phyloP scores from a whole-genome alignment of 148 eudicot species.

The Cornus florida region DNA sequence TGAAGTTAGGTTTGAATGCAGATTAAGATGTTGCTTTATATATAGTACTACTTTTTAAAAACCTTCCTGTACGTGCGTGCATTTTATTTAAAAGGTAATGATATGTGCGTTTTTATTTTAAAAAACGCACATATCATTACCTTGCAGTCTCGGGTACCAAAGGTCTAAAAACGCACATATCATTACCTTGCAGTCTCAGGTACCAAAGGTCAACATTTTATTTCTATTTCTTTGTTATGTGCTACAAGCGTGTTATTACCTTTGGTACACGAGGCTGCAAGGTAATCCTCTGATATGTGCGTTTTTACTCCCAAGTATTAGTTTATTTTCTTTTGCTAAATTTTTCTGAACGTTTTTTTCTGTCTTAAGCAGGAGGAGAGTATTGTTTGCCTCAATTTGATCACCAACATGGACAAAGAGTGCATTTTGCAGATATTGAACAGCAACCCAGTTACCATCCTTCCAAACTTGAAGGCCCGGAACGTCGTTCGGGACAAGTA shows the following conservation, averaged over 20 bases:
- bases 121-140: no score
- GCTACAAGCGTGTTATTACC: background rate
- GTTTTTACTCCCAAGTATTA: background rate
- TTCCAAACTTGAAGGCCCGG: constrained; percentile 55
- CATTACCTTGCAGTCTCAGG: no score
- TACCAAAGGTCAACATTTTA: no score
- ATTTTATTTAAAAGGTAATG: no score
- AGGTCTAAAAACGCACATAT: no score
- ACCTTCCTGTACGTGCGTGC: no score
- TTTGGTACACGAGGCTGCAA: no score
- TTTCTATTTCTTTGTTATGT: background rate
- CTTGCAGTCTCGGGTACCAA: no score
- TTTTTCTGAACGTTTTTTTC: background rate
- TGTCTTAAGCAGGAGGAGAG: background rate
- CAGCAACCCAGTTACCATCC: constrained; percentile 43
- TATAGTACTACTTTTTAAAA: no score
- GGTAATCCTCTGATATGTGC: no score
- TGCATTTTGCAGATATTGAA: constrained; percentile 32
- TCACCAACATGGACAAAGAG: constrained; percentile 47
- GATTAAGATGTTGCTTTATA: background rate
- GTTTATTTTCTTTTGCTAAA: background rate
- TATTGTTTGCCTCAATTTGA: constrained; percentile 35
- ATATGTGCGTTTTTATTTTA: no score
- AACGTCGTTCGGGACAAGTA: constrained; percentile 43
- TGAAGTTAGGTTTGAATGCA: background rate